Evolutionary conservation across 768 basidiomycete genomes (phyloP).

Genomic region (Dictyophora rubrovolvata): DNA sequence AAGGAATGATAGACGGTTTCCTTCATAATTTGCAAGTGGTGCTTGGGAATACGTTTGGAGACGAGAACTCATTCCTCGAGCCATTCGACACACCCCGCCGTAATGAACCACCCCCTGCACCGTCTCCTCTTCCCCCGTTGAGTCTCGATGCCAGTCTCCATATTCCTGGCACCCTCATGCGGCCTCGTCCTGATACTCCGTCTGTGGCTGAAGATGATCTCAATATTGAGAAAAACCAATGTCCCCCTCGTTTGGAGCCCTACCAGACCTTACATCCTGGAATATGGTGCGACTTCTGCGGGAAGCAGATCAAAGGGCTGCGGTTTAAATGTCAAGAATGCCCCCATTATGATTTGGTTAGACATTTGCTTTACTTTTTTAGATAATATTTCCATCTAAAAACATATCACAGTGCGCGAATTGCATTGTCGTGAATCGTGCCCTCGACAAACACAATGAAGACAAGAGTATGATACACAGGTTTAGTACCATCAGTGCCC

Average conservation of each 20-base stretch:
- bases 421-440: conserved; percentile 9
- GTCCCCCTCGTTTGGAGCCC: conserved; percentile 1
- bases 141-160: conserved; percentile 8
- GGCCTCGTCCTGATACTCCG: conserved; percentile 4
- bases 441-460: conserved; percentile 7
- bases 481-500: conserved; percentile 4
- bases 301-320: conserved; percentile 16
- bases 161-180: conserved; percentile 10
- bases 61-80: conserved; percentile 11
- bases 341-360: conserved; percentile 16
- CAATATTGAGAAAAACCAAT: conserved; percentile 4
- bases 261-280: conserved; percentile 10
- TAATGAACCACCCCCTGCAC: background rate
- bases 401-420: conserved; percentile 7
- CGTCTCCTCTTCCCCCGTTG: conserved; percentile 1
- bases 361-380: background rate
- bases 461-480: conserved; percentile 3
- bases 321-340: conserved; percentile 20
- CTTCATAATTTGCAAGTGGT: conserved; percentile 42
- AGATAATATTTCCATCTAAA: background rate
- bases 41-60: conserved; percentile 29
- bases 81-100: background rate
- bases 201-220: background rate
- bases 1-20: conserved; percentile 38
- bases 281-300: conserved; percentile 22